Percentiles rank a stretch among this genome's conserved stretches.
Evolutionary conservation across 2,329 filamentous ascomycete species (phyloP).

Genomic region (Mycosphaerelloides madeirae): DNA sequence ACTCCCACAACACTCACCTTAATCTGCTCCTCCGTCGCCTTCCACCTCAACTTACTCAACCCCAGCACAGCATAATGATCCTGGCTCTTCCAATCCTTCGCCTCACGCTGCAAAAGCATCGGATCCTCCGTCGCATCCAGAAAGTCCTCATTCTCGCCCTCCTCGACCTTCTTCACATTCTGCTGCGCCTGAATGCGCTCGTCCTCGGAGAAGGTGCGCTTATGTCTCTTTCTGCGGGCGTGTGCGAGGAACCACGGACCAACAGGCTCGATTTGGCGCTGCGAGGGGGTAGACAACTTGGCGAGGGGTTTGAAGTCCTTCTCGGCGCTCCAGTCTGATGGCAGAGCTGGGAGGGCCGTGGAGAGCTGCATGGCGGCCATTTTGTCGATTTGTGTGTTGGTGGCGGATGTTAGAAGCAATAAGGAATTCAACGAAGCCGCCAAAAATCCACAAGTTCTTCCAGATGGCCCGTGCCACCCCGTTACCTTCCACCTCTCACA

Average conservation of each 20-base stretch:
- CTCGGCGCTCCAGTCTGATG: slow-evolving; percentile 76
- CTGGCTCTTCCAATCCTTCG: slow-evolving; percentile 99
- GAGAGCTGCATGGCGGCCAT: slow-evolving; percentile 64
- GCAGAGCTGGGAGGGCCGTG: slow-evolving; percentile 68
- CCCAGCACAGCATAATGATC: slow-evolving; percentile 98
- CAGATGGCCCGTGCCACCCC: no score
- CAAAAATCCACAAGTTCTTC: neutral
- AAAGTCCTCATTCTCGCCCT: slow-evolving; percentile 83
- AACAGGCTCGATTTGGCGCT: slow-evolving; percentile 90
- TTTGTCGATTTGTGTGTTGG: slow-evolving; percentile 5
- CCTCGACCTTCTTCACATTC: slow-evolving; percentile 92
- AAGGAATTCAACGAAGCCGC: neutral
- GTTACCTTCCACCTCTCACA: no score
- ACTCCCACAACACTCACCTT: slow-evolving; percentile 47
- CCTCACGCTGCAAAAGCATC: slow-evolving; percentile 83
- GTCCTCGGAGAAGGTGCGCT: slow-evolving; percentile 82
- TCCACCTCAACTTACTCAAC: slow-evolving; percentile 84
- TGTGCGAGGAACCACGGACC: slow-evolving; percentile 93
- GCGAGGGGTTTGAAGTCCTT: slow-evolving; percentile 88
- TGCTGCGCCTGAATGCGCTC: slow-evolving; percentile 95
- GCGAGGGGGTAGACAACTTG: slow-evolving; percentile 68
- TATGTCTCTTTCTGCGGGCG: slow-evolving; percentile 80
- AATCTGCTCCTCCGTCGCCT: slow-evolving; percentile 95
- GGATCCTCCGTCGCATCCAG: slow-evolving; percentile 93
- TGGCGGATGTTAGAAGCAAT: neutral